Evolutionary conservation across 2,329 filamentous ascomycete genomes (phyloP), one percentile per base, ranked within the genome.

Genomic region (Coniochaeta hoffmannii): DNA sequence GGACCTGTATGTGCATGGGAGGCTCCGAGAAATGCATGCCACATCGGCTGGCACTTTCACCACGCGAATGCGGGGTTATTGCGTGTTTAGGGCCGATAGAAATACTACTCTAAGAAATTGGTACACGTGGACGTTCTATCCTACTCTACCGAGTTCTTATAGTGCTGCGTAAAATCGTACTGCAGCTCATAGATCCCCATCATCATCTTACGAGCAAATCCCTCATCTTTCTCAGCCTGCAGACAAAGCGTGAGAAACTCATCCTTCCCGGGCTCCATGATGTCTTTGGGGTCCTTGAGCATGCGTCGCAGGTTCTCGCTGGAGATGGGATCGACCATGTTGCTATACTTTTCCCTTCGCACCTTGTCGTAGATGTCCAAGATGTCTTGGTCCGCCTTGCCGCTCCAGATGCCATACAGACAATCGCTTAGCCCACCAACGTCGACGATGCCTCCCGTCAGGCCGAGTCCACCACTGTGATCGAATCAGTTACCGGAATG

Each of bases 391-490:
- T 70, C 68, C 2, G 70, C 69, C 5, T 68, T 58, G 8, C 68
- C 68, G 5, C 68, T 62, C 55, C 71, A 65, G 15, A 74, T 72
- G 0, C 72, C 73, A 11, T 66, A 56, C 6, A 80, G 67, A 55
- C 75, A 75, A 58, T 79, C 76, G 52, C 69, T 73, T 10, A 79
- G 69, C 7, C 72, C 72, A 14, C 73, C 75, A 7, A 76, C 70
- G 54, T 79, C 77, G 12, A 71, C 73, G 54, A 79, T 72, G 1
- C 76, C 74, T 14, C 75, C 75, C 1, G 74, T 78, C 19, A 78
- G 66, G 6, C 76, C 76, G 17, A 78, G 66, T 2, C 76, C 76
- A 36, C 76, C 76, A 52, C 65, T 59, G 56, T 11, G 15, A 7
- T 4, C 17, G 12, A 5, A 12, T 49, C n/a, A 49, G 44, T n/a